A percentile compares a stretch with the other conserved stretches of the same genome.
phyloP scores from a whole-genome alignment of 306 rosid species.

The Vigna nakashimae region DNA sequence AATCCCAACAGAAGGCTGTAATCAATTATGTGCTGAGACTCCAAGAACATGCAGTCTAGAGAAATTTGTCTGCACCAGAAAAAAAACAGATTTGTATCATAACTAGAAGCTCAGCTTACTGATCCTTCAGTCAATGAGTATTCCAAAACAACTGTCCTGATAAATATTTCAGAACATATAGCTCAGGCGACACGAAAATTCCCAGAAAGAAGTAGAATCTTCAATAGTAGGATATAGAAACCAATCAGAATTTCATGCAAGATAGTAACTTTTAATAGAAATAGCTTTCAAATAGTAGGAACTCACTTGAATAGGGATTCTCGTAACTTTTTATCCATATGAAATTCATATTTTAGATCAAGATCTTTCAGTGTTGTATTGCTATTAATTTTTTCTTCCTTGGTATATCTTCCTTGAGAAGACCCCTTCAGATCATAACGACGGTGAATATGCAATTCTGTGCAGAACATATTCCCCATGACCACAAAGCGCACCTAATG shows the following conservation, averaged over 20 bases:
- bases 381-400: constrained; percentile 61
- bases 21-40: constrained; percentile 89
- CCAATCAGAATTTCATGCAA: constrained; percentile 1
- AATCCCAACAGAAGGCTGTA: constrained; percentile 95
- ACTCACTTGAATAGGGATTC: constrained; percentile 79
- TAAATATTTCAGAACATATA: constrained; percentile 23
- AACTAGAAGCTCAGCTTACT: constrained; percentile 3
- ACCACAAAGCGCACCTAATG: constrained; percentile 91
- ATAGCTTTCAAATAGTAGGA: constrained; percentile 23
- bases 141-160: constrained; percentile 16
- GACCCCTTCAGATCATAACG: constrained; percentile 97
- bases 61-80: constrained; percentile 74
- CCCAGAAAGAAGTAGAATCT: constrained; percentile 13
- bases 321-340: constrained; percentile 93
- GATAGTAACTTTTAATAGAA: constrained; percentile 22
- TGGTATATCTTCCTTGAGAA: constrained; percentile 78
- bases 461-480: constrained; percentile 98
- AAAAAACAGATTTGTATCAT: constrained; percentile 35
- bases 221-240: neutral
- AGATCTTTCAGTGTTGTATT: constrained; percentile 89
- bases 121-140: neutral
- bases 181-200: too few relatives aligned
- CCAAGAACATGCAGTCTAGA: constrained; percentile 84
- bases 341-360: constrained; percentile 82
- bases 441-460: constrained; percentile 86